phyloP scores from a whole-genome alignment of 2,329 filamentous ascomycete genomes.

The Aspergillus proliferans region DNA sequence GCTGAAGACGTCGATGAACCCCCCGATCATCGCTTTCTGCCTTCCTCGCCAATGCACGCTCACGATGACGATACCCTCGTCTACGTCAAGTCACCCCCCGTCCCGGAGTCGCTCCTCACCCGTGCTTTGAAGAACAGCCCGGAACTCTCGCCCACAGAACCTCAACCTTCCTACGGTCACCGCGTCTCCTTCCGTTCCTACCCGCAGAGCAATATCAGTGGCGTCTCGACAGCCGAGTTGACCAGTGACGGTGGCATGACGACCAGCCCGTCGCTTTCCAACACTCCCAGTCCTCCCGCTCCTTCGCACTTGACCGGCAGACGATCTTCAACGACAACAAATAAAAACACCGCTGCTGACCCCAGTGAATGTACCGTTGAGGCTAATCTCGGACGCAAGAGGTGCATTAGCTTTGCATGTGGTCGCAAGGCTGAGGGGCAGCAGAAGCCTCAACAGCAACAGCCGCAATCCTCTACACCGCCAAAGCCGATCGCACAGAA shows the following conservation, averaged over 20 bases:
- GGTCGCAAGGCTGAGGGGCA: conserved; percentile 53
- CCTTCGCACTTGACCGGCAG: conserved; percentile 37
- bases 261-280: conserved; percentile 72
- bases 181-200: conserved; percentile 54
- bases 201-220: conserved; percentile 67
- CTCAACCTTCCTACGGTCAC: conserved; percentile 30
- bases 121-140: conserved; percentile 67
- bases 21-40: conserved; percentile 53
- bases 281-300: conserved; percentile 81
- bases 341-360: conserved; percentile 29
- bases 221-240: conserved; percentile 78
- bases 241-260: conserved; percentile 93
- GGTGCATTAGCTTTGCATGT: conserved; percentile 91
- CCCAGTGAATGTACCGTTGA: conserved; percentile 53
- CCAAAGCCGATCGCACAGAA: conserved; percentile 14
- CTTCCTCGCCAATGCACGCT: conserved; percentile 18
- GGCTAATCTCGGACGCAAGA: conserved; percentile 65
- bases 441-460: conserved; percentile 17
- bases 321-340: conserved; percentile 9
- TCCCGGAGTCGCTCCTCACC: conserved; percentile 73
- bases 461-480: conserved; percentile 14
- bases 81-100: conserved; percentile 45
- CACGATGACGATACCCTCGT: conserved; percentile 23
- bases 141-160: conserved; percentile 41
- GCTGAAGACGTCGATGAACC: conserved; percentile 80